Evolutionary conservation across 129 eudicot genomes (phyloP), one percentile per base, ranked within the genome.

Genomic region (Flaveria ramosissima): DNA sequence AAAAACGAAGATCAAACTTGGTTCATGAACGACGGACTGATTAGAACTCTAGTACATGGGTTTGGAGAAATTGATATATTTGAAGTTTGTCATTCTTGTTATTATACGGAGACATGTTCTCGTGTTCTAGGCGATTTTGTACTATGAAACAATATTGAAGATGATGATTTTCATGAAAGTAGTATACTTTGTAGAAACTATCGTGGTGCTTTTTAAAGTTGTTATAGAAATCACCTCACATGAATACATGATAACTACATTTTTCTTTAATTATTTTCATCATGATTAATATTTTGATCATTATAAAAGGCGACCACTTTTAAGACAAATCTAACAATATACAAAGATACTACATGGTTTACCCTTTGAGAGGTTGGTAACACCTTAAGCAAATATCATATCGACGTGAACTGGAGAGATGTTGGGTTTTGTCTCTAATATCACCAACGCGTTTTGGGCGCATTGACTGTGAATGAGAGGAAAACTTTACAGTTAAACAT

Each of bases 51-150:
- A 55, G 17, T 14, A 72, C 68, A 32, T 73, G 41, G 21, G 79
- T 62, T 63, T 62, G 48, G 27, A 46, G 70, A 45, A 74, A 62
- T 61, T 10, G 69, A 63, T 15, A 63, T 63, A 52, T 55, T 55
- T 75, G 21, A 46, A 75, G 79, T 75, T 43, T 60, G 41, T 73
- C 23, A 19, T 72, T 52, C 7, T 52, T 53, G 60, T 71, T 53
- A n/a, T 16, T 16, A 63, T 63, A 52, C 2, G 56, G 47, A 51
- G 47, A 74, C 2, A 42, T 9, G 50, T 66, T 66, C 27, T 66
- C 51, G 13, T 75, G 72, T 62, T 46, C 13, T 75, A 75, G 63
- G 63, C 64, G 48, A 63, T 76, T 76, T 76, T 76, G 80, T 76
- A 76, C 63, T 36, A n/a, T 21, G 51, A 30, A 63, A 75, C 72